Conservation (phyloP, 176 grass and related monocot genomes). For the Eragrostis nindensis region DNA sequence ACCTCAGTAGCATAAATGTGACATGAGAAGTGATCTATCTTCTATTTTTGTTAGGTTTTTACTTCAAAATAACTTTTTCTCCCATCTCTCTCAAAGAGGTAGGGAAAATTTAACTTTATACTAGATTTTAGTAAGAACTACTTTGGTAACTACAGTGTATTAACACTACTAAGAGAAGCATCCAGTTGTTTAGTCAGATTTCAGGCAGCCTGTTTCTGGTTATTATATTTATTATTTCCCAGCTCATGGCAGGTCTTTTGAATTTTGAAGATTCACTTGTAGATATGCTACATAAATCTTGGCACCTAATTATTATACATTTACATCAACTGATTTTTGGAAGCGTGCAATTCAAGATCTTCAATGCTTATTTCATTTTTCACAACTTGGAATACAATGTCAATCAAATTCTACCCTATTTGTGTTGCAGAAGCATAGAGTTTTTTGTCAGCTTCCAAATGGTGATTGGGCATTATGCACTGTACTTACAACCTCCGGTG, state of each 20-base stretch:
- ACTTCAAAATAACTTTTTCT: not conserved
- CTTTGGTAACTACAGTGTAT: not conserved
- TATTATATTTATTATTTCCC: not conserved
- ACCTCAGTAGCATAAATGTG: constrained; percentile 7
- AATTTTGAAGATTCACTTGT: constrained; percentile 7
- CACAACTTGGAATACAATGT: constrained; percentile 24
- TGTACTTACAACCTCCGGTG: constrained; percentile 71
- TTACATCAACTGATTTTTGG: not conserved
- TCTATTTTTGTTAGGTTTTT: constrained; percentile 9
- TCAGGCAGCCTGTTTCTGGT: not conserved
- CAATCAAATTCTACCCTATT: constrained; percentile 29
- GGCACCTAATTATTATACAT: not conserved
- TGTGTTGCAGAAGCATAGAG: constrained; percentile 78
- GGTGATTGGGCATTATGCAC: constrained; percentile 84
- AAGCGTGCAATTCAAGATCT: constrained; percentile 7
- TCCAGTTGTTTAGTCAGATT: constrained; percentile 15
- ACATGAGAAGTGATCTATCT: not conserved
- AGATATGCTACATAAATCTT: constrained; percentile 19
- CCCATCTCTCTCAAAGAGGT: too few species aligned
- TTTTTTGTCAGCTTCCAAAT: constrained; percentile 81
- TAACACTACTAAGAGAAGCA: constrained; percentile 14
- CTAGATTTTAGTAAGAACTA: not conserved
- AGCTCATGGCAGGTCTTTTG: not conserved
- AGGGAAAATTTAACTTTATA: not conserved
- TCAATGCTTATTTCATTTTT: not conserved